These are phyloP conservation scores for Phytophthora litchii DNA, from an alignment of 352 stramenopile genomes.

Conservation along the genomic window DNA sequence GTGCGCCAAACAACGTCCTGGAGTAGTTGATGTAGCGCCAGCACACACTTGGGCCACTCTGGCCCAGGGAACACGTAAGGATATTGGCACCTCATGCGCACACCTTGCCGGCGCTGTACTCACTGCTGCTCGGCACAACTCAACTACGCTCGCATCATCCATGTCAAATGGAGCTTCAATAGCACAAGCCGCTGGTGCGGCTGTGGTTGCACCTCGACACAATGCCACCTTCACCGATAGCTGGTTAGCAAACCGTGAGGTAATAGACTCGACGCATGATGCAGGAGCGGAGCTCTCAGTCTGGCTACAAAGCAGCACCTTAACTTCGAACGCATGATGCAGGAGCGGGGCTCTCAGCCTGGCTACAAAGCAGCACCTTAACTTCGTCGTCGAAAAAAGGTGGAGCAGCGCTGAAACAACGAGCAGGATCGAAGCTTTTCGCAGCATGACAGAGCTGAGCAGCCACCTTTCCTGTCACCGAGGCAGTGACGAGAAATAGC, in stretches of 20 bases:
- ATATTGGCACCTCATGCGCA: constrained; percentile 33
- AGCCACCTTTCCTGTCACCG: constrained; percentile 6
- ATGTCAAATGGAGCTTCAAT: constrained; percentile 54
- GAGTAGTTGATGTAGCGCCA: constrained; percentile 36
- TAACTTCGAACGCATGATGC: constrained; percentile 49
- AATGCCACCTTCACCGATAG: constrained; percentile 29
- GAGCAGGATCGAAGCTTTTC: constrained; percentile 34
- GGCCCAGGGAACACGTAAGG: constrained; percentile 37
- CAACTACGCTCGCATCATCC: constrained; percentile 33
- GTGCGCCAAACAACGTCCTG: constrained; percentile 51
- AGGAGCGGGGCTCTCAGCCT: constrained; percentile 43
- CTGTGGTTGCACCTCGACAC: constrained; percentile 37
- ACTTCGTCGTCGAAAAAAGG: constrained; percentile 38
- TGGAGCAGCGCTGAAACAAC: constrained; percentile 46
- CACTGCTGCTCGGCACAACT: constrained; percentile 42
- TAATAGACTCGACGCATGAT: constrained; percentile 33
- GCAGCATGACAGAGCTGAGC: constrained; percentile 35
- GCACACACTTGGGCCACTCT: constrained; percentile 43
- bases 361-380: constrained; percentile 46
- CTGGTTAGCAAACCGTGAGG: constrained; percentile 25
- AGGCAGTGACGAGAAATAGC: constrained; percentile 14
- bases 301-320: constrained; percentile 44
- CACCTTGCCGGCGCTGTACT: constrained; percentile 44
- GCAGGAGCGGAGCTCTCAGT: constrained; percentile 44
- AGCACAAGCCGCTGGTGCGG: constrained; percentile 39